Percentiles rank a stretch among this genome's conserved stretches.
Conservation (phyloP, 2,329 filamentous ascomycete species). For the Chaetomiaceae sp. region DNA sequence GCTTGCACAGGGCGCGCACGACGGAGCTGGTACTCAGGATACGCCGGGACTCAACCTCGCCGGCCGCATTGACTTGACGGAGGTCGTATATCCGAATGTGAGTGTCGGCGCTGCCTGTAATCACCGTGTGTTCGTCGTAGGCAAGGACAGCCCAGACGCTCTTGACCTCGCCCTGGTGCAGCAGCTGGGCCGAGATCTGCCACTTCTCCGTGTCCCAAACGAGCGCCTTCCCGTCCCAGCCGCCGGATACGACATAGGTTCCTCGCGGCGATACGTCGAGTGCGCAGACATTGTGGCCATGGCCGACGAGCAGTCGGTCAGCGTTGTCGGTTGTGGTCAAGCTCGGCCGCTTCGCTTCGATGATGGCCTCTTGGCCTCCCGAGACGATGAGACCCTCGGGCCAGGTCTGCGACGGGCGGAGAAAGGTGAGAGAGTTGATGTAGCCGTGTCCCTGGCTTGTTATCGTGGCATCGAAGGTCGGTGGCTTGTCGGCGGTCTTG, state of each 20-base stretch:
- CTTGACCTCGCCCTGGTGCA: constrained; percentile 60
- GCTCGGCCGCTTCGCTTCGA: constrained; percentile 76
- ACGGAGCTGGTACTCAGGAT: constrained; percentile 69
- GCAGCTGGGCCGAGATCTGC: constrained; percentile 68
- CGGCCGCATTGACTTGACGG: constrained; percentile 50
- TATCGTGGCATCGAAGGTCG: constrained; percentile 72
- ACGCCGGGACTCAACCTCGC: constrained; percentile 48
- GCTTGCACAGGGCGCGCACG: constrained; percentile 78
- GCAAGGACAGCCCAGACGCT: constrained; percentile 91
- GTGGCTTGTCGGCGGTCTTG: constrained; percentile 53
- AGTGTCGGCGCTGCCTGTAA: constrained; percentile 92
- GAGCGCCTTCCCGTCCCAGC: constrained; percentile 87
- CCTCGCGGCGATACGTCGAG: constrained; percentile 72
- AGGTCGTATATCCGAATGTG: constrained; percentile 80
- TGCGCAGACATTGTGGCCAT: constrained; percentile 82
- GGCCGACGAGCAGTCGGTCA: constrained; percentile 80
- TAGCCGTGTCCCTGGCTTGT: constrained; percentile 77
- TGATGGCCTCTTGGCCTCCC: constrained; percentile 85
- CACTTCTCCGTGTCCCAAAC: constrained; percentile 84
- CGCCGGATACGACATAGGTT: constrained; percentile 77
- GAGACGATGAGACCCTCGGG: constrained; percentile 80
- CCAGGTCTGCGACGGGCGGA: constrained; percentile 62
- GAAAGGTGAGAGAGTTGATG: constrained; percentile 78
- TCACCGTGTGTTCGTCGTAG: constrained; percentile 71
- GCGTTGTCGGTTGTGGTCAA: constrained; percentile 68